Evolutionary conservation across 495 filamentous ascomycete species (phyloP), one percentile per base, ranked within the genome.

Genomic region (Cudoniella acicularis): DNA sequence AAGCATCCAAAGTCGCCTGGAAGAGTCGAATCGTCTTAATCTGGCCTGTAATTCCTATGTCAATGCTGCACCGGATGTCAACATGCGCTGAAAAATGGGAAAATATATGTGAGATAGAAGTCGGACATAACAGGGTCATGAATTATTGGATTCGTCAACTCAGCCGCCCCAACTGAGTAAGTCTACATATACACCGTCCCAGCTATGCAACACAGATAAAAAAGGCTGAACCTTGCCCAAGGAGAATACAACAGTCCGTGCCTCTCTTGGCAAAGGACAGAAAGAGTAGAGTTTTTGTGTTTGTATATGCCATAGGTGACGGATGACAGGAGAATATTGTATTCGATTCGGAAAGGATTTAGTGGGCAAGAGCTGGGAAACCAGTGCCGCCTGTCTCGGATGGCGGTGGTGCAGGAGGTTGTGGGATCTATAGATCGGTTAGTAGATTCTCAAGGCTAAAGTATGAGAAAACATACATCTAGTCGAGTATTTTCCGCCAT

Each of bases 401-500:
- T 30, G 65, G 65, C 43, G 61, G 61, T 17, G 61, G 51, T 24
- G 62, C 54, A 48, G 66, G 66, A 21, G 66, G 66, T 57, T 57
- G 57, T 49, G 60, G 60, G 53, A 60, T 41, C 64, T 63, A 17
- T 26, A 25, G 53, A 40, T 30, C 22, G 17, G 26, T 61, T 54
- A 61, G 57, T 26, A 20, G 6, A 11, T 20, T 18, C 26, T 30
- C 26, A 59, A 22, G 25, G 36, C 18, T 26, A n/a, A 18, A 26
- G 8, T 18, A n/a, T 2, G 21, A 36, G 26, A 48, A 36, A 10
- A 9, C 54, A 27, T 58, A 65, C 65, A 36, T 96, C 92, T 67
- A 96, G 77, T 78, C 86, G 87, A 64, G 90, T 96, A 40, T 88
- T 87, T 43, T 92, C 89, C 4, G 95, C 92, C 81, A 97, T 89